These are phyloP conservation scores for Phytopythium litorale DNA, from an alignment of 352 stramenopile species.

Conservation along the genomic window DNA sequence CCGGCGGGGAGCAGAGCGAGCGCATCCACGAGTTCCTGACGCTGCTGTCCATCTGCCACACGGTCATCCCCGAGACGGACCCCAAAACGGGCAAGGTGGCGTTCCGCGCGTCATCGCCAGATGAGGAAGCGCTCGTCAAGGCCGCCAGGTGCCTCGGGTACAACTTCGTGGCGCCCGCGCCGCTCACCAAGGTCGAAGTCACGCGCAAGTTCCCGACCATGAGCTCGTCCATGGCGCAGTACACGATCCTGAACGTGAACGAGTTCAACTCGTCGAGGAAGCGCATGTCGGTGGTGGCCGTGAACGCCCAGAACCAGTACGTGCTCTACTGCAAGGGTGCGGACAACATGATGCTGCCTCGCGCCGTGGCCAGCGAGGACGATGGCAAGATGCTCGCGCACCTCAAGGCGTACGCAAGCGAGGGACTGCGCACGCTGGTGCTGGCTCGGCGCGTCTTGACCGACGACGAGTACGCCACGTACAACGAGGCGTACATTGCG, in stretches of 20 bases:
- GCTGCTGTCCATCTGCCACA: constrained; percentile 58
- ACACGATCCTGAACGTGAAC: constrained; percentile 74
- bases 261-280: constrained; percentile 94
- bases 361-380: constrained; percentile 16
- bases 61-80: constrained; percentile 65
- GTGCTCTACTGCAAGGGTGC: constrained; percentile 79
- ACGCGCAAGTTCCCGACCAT: constrained; percentile 25
- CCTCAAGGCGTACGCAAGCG: constrained; percentile 59
- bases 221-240: constrained; percentile 10
- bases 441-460: constrained; percentile 53
- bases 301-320: constrained; percentile 46
- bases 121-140: constrained; percentile 67
- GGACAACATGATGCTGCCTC: constrained; percentile 83
- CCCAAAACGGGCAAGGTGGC: constrained; percentile 38
- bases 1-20: constrained; percentile 28
- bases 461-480: constrained; percentile 45
- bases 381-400: constrained; percentile 32
- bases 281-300: constrained; percentile 95
- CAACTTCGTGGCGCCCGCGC: constrained; percentile 46
- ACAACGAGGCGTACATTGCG: constrained; percentile 48
- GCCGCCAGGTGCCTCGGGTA: constrained; percentile 60
- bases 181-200: constrained; percentile 47
- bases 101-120: constrained; percentile 54
- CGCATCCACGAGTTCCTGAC: constrained; percentile 58
- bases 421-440: constrained; percentile 79